A percentile compares a stretch with the other conserved stretches of the same genome.
Evolutionary conservation across 2,329 filamentous ascomycete species (phyloP).

Genomic region (Diaporthe nobilis): DNA sequence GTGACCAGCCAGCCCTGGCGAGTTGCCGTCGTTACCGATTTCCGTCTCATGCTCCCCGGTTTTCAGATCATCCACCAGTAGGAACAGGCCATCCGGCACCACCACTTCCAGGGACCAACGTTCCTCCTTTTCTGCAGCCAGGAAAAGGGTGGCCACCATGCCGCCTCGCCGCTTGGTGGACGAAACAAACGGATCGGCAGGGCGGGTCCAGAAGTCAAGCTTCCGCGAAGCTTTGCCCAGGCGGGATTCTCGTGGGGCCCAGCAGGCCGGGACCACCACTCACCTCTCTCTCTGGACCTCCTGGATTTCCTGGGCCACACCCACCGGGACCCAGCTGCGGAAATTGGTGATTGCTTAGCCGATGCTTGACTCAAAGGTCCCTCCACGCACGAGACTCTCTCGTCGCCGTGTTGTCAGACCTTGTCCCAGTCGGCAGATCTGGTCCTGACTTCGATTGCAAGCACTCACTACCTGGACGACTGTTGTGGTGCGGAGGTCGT

Average conservation of each 20-base stretch:
- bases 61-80: constrained; percentile 29
- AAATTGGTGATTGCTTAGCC: constrained; percentile 23
- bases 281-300: neutral
- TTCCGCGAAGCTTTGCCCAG: constrained; percentile 28
- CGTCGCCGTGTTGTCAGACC: neutral
- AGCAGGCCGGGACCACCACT: constrained; percentile 6
- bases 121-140: neutral
- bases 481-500: neutral
- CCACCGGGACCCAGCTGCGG: constrained; percentile 15
- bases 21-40: constrained; percentile 14
- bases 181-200: constrained; percentile 24
- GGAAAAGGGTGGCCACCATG: neutral
- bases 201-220: constrained; percentile 11
- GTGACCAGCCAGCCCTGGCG: neutral
- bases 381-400: neutral
- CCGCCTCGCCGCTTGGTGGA: neutral
- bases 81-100: neutral
- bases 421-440: neutral
- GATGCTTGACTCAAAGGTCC: neutral
- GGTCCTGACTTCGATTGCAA: no score
- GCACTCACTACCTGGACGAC: neutral
- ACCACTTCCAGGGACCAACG: neutral
- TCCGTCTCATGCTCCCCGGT: neutral
- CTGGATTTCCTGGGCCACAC: neutral
- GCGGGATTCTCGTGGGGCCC: constrained; percentile 22